Conservation (phyloP, 768 basidiomycete species). For the Lactarius pseudohatsudake region DNA sequence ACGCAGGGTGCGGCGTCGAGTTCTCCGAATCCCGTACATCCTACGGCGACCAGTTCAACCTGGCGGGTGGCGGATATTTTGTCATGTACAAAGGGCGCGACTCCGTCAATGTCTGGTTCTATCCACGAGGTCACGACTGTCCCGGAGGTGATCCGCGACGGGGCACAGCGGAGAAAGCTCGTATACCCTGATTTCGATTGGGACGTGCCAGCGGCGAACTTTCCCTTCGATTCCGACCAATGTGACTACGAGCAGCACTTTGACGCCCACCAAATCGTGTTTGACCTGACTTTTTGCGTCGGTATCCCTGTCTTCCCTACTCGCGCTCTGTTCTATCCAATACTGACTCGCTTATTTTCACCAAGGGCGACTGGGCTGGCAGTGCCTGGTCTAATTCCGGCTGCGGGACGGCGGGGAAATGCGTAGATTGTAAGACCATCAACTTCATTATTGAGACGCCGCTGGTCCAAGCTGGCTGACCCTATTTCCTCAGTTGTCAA, state of each 20-base stretch:
- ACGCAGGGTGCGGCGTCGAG: constrained; percentile 60
- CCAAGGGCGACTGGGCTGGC: constrained; percentile 29
- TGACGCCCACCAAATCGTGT: constrained; percentile 51
- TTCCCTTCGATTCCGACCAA: constrained; percentile 35
- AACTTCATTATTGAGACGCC: neutral
- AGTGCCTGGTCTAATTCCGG: constrained; percentile 29
- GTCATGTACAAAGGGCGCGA: constrained; percentile 45
- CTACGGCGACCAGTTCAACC: constrained; percentile 52
- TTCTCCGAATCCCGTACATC: constrained; percentile 40
- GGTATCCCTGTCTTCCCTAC: constrained; percentile 26
- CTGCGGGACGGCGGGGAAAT: constrained; percentile 41
- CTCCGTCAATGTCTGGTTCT: constrained; percentile 60
- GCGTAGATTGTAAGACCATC: constrained; percentile 46
- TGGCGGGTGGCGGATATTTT: constrained; percentile 58
- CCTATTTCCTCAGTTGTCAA: constrained; percentile 48
- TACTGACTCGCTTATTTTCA: neutral
- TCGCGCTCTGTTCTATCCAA: constrained; percentile 8
- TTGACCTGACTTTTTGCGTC: constrained; percentile 65
- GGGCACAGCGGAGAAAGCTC: constrained; percentile 4
- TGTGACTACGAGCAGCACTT: constrained; percentile 59
- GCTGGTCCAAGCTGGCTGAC: neutral
- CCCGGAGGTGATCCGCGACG: constrained; percentile 42
- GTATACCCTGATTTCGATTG: constrained; percentile 10
- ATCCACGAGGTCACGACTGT: constrained; percentile 49
- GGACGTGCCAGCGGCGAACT: neutral